Percentiles rank a stretch among this genome's conserved stretches.
Evolutionary conservation across 169 alveolate species (phyloP).

Genomic region (Besnoitia besnoiti): DNA sequence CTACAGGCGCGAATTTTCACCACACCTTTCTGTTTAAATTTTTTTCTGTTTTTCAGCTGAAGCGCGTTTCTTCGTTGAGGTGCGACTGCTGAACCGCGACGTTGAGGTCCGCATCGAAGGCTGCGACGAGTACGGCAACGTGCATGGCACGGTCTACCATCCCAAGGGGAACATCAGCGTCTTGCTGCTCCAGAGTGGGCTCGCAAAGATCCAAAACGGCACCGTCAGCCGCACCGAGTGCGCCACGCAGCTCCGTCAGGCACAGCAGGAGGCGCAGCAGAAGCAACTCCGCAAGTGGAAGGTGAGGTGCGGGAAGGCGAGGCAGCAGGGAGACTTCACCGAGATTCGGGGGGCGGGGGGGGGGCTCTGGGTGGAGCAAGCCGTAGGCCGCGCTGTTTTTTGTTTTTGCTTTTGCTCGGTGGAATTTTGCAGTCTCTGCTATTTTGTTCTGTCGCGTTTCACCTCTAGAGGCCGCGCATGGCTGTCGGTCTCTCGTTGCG

Average conservation of each 20-base stretch:
- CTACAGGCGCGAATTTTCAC: background rate
- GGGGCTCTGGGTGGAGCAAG: background rate
- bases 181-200: constrained; percentile 59
- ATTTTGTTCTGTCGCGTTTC: background rate
- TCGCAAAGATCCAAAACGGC: constrained; percentile 43
- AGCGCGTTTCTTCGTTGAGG: constrained; percentile 67
- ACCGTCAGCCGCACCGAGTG: constrained; percentile 41
- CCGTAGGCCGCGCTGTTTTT: too few species aligned
- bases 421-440: background rate
- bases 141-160: constrained; percentile 61
- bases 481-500: background rate
- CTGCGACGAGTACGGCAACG: constrained; percentile 44
- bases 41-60: constrained; percentile 27
- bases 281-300: constrained; percentile 61
- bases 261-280: constrained; percentile 55
- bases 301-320: constrained; percentile 34
- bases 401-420: background rate
- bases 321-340: background rate
- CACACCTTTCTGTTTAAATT: background rate
- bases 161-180: constrained; percentile 64
- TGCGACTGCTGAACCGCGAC: constrained; percentile 66
- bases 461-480: too few species aligned
- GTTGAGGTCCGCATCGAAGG: constrained; percentile 68
- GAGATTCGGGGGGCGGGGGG: too few species aligned
- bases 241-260: constrained; percentile 26